Evolutionary conservation across 129 eudicot species (phyloP).

Genomic region (Kitagawia praeruptora): DNA sequence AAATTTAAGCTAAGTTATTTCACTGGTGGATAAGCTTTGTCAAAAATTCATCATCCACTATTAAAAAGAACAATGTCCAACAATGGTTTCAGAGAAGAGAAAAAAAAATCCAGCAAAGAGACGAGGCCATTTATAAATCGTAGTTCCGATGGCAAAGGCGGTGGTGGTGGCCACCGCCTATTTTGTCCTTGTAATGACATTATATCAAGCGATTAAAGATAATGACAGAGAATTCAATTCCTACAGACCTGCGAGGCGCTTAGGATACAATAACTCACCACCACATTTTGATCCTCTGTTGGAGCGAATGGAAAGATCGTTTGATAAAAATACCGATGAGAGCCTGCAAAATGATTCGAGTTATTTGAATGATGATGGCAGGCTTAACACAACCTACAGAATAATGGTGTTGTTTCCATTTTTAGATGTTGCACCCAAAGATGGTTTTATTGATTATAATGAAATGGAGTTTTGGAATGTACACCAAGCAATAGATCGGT

Average conservation of each 20-base stretch:
- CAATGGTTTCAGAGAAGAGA: not conserved
- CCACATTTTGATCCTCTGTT: slow-evolving; percentile 25
- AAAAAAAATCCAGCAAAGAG: not conserved
- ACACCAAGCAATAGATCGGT: slow-evolving; percentile 15
- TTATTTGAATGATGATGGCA: slow-evolving; percentile 17
- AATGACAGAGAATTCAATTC: not conserved
- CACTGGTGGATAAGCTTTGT: not conserved
- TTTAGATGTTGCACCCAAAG: slow-evolving; percentile 17
- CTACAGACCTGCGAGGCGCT: slow-evolving; percentile 2
- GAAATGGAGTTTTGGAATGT: slow-evolving; percentile 30
- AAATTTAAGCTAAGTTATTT: not conserved
- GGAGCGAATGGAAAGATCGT: slow-evolving; percentile 4
- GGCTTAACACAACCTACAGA: slow-evolving; percentile 14
- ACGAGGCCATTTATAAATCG: not conserved
- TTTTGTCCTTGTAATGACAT: slow-evolving; percentile 7
- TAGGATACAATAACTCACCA: not conserved
- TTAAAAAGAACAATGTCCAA: not conserved
- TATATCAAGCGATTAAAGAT: not conserved
- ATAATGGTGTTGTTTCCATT: slow-evolving; percentile 25
- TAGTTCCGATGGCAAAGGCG: slow-evolving; percentile 24
- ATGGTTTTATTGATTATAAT: slow-evolving; percentile 15
- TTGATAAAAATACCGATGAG: not conserved
- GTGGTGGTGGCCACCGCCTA: slow-evolving; percentile 29
- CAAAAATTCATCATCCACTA: not conserved
- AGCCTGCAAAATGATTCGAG: not conserved